phyloP scores from a whole-genome alignment of 2,329 filamentous ascomycete genomes.

The Aspergillus pseudoviridinutans region DNA sequence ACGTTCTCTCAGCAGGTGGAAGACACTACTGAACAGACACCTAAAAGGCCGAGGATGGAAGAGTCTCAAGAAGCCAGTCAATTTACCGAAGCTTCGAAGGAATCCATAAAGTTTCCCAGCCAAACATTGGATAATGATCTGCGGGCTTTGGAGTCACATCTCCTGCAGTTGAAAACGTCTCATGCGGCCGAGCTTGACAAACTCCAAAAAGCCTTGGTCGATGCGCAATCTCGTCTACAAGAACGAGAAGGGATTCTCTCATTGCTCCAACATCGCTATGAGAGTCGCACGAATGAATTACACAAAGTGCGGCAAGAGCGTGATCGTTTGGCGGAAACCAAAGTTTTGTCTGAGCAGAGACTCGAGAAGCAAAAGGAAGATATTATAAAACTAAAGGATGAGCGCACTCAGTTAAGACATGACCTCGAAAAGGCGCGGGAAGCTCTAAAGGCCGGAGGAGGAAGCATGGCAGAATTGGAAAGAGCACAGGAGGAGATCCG shows the following conservation, averaged over 20 bases:
- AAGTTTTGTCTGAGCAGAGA: slow-evolving; percentile 26
- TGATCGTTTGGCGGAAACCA: slow-evolving; percentile 28
- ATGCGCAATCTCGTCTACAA: slow-evolving; percentile 24
- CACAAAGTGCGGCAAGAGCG: slow-evolving; percentile 36
- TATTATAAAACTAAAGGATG: slow-evolving; percentile 38
- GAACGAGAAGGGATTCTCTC: slow-evolving; percentile 33
- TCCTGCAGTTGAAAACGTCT: slow-evolving; percentile 28
- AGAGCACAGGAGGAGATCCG: slow-evolving; percentile 37
- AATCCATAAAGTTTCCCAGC: slow-evolving; percentile 29
- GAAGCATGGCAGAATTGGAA: slow-evolving; percentile 40
- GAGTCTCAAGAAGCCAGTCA: slow-evolving; percentile 34
- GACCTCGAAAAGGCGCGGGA: slow-evolving; percentile 40
- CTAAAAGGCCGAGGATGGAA: slow-evolving; percentile 39
- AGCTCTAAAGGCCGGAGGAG: slow-evolving; percentile 37
- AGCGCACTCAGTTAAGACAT: slow-evolving; percentile 32
- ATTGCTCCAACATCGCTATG: slow-evolving; percentile 43
- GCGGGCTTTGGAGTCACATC: slow-evolving; percentile 24
- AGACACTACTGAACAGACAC: slow-evolving; percentile 22
- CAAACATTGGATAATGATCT: slow-evolving; percentile 28
- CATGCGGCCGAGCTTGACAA: slow-evolving; percentile 29
- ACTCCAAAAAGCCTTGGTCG: slow-evolving; percentile 25
- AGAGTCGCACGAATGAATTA: slow-evolving; percentile 36
- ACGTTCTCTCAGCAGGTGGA: slow-evolving; percentile 27
- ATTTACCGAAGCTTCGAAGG: slow-evolving; percentile 33
- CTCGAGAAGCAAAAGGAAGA: slow-evolving; percentile 36